phyloP scores from a whole-genome alignment of 1,139 yeast species.

The Scheffersomyces cryptocercus region DNA sequence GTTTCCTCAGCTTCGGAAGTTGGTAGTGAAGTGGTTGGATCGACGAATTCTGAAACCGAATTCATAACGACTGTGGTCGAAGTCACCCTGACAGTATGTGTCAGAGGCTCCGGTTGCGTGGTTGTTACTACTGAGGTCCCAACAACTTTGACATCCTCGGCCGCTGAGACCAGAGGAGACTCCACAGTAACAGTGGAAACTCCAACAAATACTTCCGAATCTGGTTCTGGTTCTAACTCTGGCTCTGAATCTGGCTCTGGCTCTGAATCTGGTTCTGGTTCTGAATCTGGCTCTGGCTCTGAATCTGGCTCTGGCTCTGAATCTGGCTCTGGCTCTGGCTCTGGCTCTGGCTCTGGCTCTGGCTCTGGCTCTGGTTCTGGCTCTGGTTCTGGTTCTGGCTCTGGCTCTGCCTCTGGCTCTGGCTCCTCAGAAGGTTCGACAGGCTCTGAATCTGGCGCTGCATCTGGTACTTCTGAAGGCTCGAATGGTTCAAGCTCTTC shows the following conservation, averaged over 20 bases:
- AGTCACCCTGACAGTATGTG: background rate
- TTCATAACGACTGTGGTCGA: background rate
- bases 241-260: slow-evolving; percentile 4
- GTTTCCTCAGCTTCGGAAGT: no score
- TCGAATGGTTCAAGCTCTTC: no score
- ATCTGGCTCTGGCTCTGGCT: background rate
- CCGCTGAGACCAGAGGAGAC: slow-evolving; percentile 5
- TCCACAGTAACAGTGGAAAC: slow-evolving; percentile 1
- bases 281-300: slow-evolving; percentile 1
- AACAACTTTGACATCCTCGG: slow-evolving; percentile 5
- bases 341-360: slow-evolving; percentile 1
- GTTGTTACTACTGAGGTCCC: slow-evolving; percentile 15
- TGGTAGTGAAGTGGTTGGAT: no score
- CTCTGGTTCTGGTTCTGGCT: slow-evolving; percentile 1
- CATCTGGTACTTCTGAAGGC: no score
- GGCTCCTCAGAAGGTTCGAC: background rate
- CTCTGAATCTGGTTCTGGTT: slow-evolving; percentile 1
- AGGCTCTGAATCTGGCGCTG: no score
- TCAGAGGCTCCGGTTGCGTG: slow-evolving; percentile 5
- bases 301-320: slow-evolving; percentile 7
- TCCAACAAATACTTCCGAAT: background rate
- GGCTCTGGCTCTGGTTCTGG: slow-evolving; percentile 5
- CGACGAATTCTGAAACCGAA: no score
- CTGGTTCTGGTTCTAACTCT: slow-evolving; percentile 4
- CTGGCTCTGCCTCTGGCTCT: background rate